Conservation (phyloP, 306 rosid genomes). For the Cicer pinnatifidum region DNA sequence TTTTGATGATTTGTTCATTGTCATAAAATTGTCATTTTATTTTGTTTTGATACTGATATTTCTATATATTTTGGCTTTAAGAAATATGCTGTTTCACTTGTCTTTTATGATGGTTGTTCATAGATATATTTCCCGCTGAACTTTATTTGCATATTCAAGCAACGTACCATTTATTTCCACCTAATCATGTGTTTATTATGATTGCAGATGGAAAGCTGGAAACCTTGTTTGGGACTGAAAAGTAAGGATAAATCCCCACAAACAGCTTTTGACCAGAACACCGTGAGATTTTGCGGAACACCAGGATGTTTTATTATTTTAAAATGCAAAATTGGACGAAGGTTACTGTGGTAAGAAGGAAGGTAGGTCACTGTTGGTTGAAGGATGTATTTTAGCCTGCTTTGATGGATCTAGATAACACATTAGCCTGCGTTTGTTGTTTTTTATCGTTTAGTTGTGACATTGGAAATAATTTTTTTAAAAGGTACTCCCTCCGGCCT, state of each 20-base stretch:
- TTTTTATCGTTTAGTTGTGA: constrained; percentile 19
- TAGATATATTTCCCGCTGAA: constrained; percentile 17
- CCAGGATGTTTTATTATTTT: constrained; percentile 16
- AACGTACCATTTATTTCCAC: constrained; percentile 29
- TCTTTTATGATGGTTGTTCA: constrained; percentile 12
- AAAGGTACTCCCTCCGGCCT: not conserved
- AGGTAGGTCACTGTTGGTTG: constrained; percentile 20
- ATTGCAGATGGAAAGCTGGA: constrained; percentile 57
- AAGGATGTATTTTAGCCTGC: constrained; percentile 21
- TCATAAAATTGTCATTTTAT: constrained; percentile 31
- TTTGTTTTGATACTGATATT: constrained; percentile 37
- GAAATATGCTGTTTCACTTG: constrained; percentile 33
- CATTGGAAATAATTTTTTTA: constrained; percentile 24
- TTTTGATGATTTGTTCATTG: constrained; percentile 17
- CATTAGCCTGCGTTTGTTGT: constrained; percentile 28
- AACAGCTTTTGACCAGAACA: not conserved
- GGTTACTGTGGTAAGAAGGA: constrained; percentile 12
- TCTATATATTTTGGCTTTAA: constrained; percentile 16
- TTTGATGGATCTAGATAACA: constrained; percentile 37
- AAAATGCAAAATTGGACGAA: constrained; percentile 17
- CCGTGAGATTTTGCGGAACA: constrained; percentile 26
- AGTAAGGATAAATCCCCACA: constrained; percentile 8
- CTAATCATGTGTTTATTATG: constrained; percentile 42
- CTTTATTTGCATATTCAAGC: constrained; percentile 29
- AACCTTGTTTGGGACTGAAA: constrained; percentile 27